Evolutionary conservation across 2,329 filamentous ascomycete genomes (phyloP).

Genomic region (Fusarium sp.): DNA sequence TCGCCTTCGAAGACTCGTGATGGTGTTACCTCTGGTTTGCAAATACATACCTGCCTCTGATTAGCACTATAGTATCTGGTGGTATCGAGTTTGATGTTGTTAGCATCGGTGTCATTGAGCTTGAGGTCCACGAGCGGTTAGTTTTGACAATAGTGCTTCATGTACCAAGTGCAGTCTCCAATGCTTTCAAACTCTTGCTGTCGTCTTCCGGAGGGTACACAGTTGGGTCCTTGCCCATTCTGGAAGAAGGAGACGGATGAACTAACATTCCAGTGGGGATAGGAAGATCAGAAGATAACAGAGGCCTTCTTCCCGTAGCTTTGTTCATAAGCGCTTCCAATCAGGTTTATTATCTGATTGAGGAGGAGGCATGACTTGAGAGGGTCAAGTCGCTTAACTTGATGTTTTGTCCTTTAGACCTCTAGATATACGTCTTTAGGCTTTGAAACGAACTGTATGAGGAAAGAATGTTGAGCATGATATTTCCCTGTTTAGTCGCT

Average conservation of each 20-base stretch:
- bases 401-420: too few relatives aligned
- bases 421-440: too few relatives aligned
- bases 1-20: background rate
- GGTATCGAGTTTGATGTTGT: background rate
- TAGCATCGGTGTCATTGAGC: slow-evolving; percentile 12
- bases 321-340: background rate
- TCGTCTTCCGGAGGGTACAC: background rate
- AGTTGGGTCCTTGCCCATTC: background rate
- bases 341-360: background rate
- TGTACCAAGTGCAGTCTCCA: background rate
- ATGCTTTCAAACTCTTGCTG: slow-evolving; percentile 3
- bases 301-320: background rate
- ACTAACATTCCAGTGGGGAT: background rate
- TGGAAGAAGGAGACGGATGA: background rate
- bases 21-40: background rate
- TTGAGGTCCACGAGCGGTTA: background rate
- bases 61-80: background rate
- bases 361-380: too few relatives aligned
- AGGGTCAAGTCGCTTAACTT: too few relatives aligned
- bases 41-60: background rate
- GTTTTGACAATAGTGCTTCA: slow-evolving; percentile 39
- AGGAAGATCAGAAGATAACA: background rate
- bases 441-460: too few relatives aligned
- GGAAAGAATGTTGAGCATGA: too few relatives aligned
- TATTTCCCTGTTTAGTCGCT: too few relatives aligned